These are phyloP conservation scores for Penicillium rolfsii DNA, from an alignment of 2,329 filamentous ascomycete species.

Conservation along the genomic window DNA sequence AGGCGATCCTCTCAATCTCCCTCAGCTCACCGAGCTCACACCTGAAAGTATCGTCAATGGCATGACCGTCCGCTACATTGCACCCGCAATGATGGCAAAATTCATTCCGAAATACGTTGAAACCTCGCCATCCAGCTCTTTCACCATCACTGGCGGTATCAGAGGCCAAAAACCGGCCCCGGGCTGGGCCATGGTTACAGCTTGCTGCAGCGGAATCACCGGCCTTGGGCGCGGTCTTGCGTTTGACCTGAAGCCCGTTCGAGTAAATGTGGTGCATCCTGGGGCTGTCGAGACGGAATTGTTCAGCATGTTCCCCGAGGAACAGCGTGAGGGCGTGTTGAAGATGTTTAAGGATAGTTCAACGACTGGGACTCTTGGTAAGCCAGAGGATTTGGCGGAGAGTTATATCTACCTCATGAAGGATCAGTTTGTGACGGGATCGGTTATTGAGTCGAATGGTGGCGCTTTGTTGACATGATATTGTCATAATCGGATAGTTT, in stretches of 20 bases:
- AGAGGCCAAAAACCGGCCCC: constrained; percentile 40
- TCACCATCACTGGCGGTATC: constrained; percentile 48
- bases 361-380: constrained; percentile 33
- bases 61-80: constrained; percentile 41
- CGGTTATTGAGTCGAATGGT: constrained; percentile 19
- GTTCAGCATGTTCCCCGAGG: constrained; percentile 30
- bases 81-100: constrained; percentile 46
- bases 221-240: constrained; percentile 44
- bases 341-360: constrained; percentile 25
- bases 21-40: constrained; percentile 35
- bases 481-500: too few species aligned
- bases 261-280: constrained; percentile 49
- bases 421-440: constrained; percentile 46
- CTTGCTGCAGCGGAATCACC: constrained; percentile 32
- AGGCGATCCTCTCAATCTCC: constrained; percentile 41
- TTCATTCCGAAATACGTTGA: constrained; percentile 42
- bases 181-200: constrained; percentile 38
- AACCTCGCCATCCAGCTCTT: constrained; percentile 32
- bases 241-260: constrained; percentile 47
- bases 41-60: constrained; percentile 25
- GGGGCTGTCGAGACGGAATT: constrained; percentile 49
- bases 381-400: constrained; percentile 47
- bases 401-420: constrained; percentile 51
- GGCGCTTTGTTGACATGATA: constrained; percentile 11
- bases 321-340: constrained; percentile 31